phyloP scores from a whole-genome alignment of 2,329 filamentous ascomycete species.

The Arthrinium puccinioides region DNA sequence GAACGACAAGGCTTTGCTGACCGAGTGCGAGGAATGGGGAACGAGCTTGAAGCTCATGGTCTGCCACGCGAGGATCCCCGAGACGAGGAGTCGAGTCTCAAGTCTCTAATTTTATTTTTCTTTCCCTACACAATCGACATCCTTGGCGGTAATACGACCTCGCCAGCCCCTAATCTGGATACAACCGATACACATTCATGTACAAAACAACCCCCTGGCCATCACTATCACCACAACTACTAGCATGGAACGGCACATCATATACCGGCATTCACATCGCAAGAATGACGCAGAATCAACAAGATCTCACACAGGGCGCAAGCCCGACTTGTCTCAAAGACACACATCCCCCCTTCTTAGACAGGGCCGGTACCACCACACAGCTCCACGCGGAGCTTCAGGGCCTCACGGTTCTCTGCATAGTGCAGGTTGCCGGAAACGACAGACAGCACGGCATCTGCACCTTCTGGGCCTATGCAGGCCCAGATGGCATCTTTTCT shows the following conservation, averaged over 20 bases:
- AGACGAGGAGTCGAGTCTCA: conserved; percentile 34
- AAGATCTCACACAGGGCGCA: conserved; percentile 18
- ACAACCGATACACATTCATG: conserved; percentile 1
- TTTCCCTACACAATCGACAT: neutral
- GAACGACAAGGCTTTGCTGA: conserved; percentile 65
- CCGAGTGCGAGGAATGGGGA: conserved; percentile 79
- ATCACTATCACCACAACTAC: neutral
- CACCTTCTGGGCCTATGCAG: neutral
- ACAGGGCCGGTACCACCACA: conserved; percentile 12
- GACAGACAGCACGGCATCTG: neutral
- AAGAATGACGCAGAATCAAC: conserved; percentile 9
- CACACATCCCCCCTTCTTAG: conserved; percentile 8
- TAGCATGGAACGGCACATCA: conserved; percentile 7
- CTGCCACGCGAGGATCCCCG: conserved; percentile 80
- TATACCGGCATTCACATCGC: conserved; percentile 8
- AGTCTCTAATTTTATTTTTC: conserved; percentile 31
- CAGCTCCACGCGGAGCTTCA: neutral
- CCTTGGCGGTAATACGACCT: neutral
- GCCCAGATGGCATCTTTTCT: neutral
- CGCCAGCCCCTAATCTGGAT: neutral
- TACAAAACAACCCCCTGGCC: neutral
- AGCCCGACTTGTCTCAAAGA: conserved; percentile 11
- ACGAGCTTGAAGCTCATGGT: conserved; percentile 88
- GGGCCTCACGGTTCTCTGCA: conserved; percentile 3
- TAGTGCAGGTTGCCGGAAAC: neutral